Conservation (phyloP, 176 grass and related monocot genomes). For the Rhynchospora breviuscula region DNA sequence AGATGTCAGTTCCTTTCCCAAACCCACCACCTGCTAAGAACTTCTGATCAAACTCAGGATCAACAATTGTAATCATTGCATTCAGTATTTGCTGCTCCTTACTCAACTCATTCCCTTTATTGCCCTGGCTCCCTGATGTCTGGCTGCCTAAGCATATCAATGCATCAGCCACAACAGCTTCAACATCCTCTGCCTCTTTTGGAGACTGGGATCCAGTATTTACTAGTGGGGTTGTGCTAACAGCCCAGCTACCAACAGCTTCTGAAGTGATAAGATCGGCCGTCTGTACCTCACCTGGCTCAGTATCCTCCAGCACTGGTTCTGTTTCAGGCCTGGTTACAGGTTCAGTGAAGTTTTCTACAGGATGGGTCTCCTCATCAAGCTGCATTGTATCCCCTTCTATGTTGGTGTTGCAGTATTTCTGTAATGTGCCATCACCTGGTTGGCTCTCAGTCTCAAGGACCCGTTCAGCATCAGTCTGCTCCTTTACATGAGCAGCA, state of each 20-base stretch:
- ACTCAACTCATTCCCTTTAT: constrained; percentile 17
- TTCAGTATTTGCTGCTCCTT: constrained; percentile 40
- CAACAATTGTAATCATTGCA: constrained; percentile 57
- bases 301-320: constrained; percentile 43
- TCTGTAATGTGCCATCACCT: constrained; percentile 38
- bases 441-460: constrained; percentile 62
- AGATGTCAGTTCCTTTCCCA: constrained; percentile 35
- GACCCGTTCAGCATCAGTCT: constrained; percentile 63
- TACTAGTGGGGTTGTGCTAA: constrained; percentile 52
- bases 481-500: constrained; percentile 41
- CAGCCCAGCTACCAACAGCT: constrained; percentile 86
- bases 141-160: constrained; percentile 49
- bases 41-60: constrained; percentile 61
- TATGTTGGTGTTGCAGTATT: constrained; percentile 50
- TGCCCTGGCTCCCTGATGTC: constrained; percentile 61
- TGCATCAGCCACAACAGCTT: constrained; percentile 35
- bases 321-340: constrained; percentile 22
- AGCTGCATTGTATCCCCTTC: constrained; percentile 74
- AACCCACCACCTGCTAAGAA: constrained; percentile 20
- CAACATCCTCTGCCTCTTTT: constrained; percentile 11
- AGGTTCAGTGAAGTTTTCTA: constrained; percentile 42
- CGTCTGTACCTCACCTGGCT: constrained; percentile 47
- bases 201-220: constrained; percentile 68
- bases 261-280: constrained; percentile 88
- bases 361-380: constrained; percentile 57